Percentiles rank a stretch among this genome's conserved stretches.
These are phyloP conservation scores for Pythium scleroteichum DNA, from an alignment of 352 stramenopile genomes.

Conservation along the genomic window DNA sequence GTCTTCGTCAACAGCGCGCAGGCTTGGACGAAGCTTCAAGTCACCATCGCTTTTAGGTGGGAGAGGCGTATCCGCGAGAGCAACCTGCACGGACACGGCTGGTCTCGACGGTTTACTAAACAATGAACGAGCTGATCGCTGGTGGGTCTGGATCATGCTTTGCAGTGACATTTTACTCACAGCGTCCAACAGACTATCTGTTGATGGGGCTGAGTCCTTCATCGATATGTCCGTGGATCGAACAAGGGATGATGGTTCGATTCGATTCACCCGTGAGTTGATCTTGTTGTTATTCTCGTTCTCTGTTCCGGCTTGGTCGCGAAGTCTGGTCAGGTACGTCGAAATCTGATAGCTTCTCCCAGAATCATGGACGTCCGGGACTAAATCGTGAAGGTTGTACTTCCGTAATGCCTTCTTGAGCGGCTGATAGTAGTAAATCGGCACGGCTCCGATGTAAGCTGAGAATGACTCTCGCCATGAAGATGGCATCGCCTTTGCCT, in stretches of 20 bases:
- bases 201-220: constrained; percentile 23
- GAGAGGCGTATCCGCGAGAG: background rate
- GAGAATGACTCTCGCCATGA: constrained; percentile 84
- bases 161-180: constrained; percentile 69
- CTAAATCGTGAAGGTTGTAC: constrained; percentile 88
- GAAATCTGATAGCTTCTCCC: constrained; percentile 85
- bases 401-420: constrained; percentile 85
- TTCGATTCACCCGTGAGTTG: constrained; percentile 46
- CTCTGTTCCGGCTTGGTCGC: constrained; percentile 71
- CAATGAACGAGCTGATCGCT: constrained; percentile 50
- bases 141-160: constrained; percentile 49
- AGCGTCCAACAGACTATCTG: constrained; percentile 45
- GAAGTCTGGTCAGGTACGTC: constrained; percentile 69
- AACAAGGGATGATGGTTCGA: background rate
- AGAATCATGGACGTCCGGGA: constrained; percentile 79
- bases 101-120: constrained; percentile 57
- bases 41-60: constrained; percentile 23
- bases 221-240: constrained; percentile 11
- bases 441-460: constrained; percentile 70
- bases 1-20: constrained; percentile 66
- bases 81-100: constrained; percentile 18
- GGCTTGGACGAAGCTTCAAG: constrained; percentile 61
- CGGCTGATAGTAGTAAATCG: constrained; percentile 81
- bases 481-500: constrained; percentile 85
- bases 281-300: constrained; percentile 83